A percentile compares a stretch with the other conserved stretches of the same genome.
These are phyloP conservation scores for Petrea volubilis DNA, from an alignment of 257 asterid genomes.

Conservation along the genomic window DNA sequence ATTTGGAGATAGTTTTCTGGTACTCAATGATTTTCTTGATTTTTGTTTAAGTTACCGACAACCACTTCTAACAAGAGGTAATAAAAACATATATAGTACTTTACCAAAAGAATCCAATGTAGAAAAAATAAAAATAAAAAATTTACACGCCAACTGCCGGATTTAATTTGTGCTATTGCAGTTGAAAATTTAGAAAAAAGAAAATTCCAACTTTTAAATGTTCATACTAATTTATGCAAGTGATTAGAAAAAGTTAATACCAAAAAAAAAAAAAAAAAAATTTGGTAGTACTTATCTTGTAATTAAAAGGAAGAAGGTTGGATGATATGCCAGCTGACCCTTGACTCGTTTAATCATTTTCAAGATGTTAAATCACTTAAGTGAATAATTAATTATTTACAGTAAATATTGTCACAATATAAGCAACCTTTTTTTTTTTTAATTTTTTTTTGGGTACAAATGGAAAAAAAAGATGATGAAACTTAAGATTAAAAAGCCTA, in stretches of 20 bases:
- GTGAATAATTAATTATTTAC: no score
- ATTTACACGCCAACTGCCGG: conserved; percentile 27
- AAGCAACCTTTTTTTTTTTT: not conserved
- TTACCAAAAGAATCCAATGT: conserved; percentile 45
- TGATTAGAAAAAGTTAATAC: not conserved
- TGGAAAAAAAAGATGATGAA: not conserved
- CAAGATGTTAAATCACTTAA: no score
- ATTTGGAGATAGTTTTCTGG: no score
- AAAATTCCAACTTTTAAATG: not conserved
- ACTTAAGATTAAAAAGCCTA: not conserved
- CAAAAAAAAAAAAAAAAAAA: not conserved
- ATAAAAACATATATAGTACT: not conserved
- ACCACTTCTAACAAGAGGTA: conserved; percentile 10
- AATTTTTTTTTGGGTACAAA: not conserved
- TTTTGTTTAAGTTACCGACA: not conserved
- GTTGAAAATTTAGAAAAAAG: not conserved
- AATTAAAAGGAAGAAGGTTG: conserved; percentile 18
- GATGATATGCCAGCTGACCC: conserved; percentile 32
- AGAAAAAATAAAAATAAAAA: conserved; percentile 15
- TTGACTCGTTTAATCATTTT: conserved; percentile 19
- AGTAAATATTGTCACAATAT: no score
- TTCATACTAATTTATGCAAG: conserved; percentile 1
- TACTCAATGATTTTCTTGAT: conserved; percentile 18
- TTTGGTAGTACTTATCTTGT: conserved; percentile 20
- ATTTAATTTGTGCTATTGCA: not conserved